phyloP scores from a whole-genome alignment of 257 asterid species.

The Solanum chiquidenum region DNA sequence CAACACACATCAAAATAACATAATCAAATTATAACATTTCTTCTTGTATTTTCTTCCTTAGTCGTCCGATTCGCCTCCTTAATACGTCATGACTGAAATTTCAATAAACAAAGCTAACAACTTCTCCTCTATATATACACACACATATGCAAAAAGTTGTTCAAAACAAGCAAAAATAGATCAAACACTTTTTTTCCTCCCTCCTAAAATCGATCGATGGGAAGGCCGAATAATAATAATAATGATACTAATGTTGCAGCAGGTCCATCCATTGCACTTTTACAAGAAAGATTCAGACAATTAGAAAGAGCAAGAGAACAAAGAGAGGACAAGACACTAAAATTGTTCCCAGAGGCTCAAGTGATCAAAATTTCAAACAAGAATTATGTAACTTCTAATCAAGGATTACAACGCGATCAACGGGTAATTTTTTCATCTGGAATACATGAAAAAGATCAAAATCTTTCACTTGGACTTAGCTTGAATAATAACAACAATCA shows the following conservation, averaged over 20 bases:
- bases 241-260: neutral
- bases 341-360: neutral
- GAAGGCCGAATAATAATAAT: neutral
- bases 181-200: neutral
- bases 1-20: neutral
- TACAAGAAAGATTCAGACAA: slow-evolving; percentile 5
- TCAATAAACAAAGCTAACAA: neutral
- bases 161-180: neutral
- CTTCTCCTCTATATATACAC: neutral
- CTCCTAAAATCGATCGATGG: neutral
- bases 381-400: neutral
- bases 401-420: neutral
- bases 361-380: neutral
- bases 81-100: neutral
- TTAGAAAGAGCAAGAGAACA: neutral
- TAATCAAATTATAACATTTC: neutral
- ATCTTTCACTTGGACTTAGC: slow-evolving; percentile 1
- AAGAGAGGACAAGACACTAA: neutral
- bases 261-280: neutral
- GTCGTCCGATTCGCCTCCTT: neutral
- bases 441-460: neutral
- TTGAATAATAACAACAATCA: neutral
- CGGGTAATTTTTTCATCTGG: neutral
- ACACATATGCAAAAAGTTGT: neutral
- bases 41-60: neutral